These are phyloP conservation scores for Vicia sativa DNA, from an alignment of 306 rosid genomes.

Conservation along the genomic window DNA sequence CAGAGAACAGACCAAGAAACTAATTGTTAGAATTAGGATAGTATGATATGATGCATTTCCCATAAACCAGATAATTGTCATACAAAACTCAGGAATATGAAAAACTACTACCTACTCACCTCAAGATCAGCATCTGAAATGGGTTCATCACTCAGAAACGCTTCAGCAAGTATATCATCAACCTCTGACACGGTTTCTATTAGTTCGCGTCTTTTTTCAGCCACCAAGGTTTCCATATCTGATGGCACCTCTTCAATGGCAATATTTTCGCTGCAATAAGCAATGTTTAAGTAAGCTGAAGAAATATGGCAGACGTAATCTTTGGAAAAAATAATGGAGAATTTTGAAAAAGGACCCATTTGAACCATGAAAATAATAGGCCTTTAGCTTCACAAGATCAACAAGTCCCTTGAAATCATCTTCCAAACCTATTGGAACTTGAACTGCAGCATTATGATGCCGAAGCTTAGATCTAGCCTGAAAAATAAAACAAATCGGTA, in stretches of 20 bases:
- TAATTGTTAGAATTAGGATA: slow-evolving; percentile 29
- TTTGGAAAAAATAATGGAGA: slow-evolving; percentile 4
- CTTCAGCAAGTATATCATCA: slow-evolving; percentile 94
- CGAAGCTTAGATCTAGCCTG: slow-evolving; percentile 97
- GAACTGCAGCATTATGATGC: slow-evolving; percentile 95
- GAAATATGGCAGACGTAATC: slow-evolving; percentile 6
- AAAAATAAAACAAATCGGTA: slow-evolving; percentile 36
- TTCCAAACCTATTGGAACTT: slow-evolving; percentile 97
- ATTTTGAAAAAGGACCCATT: slow-evolving; percentile 69
- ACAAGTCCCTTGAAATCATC: slow-evolving; percentile 88
- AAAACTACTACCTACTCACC: slow-evolving; percentile 49
- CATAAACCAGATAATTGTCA: slow-evolving; percentile 17
- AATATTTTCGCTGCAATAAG: slow-evolving; percentile 67
- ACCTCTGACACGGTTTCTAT: slow-evolving; percentile 93
- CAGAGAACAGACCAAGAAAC: not conserved
- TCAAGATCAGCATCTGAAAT: slow-evolving; percentile 81
- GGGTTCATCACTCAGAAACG: slow-evolving; percentile 84
- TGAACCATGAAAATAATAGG: slow-evolving; percentile 80
- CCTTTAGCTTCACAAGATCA: slow-evolving; percentile 91
- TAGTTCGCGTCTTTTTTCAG: slow-evolving; percentile 90
- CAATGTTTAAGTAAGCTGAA: slow-evolving; percentile 27
- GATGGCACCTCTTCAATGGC: slow-evolving; percentile 76
- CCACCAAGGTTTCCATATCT: slow-evolving; percentile 73
- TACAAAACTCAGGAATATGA: not conserved
- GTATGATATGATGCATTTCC: slow-evolving; percentile 14